Percentiles rank a stretch among this genome's conserved stretches.
Conservation (phyloP, 805 yeast genomes). For the Barnettozyma sp. region DNA sequence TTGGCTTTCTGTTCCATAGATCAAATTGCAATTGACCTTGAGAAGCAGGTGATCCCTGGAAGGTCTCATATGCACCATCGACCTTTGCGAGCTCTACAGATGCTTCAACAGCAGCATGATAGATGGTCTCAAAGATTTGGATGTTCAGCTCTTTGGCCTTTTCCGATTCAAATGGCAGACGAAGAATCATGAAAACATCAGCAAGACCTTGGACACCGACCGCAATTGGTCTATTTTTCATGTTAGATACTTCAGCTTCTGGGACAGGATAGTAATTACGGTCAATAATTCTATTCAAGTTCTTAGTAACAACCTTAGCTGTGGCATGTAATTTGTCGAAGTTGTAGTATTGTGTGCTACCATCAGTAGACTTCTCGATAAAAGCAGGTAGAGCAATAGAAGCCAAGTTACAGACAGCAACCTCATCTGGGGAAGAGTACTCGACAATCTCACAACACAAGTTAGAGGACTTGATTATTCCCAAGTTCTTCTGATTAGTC, state of each 20-base stretch:
- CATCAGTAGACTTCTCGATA: conserved; percentile 42
- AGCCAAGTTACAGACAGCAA: conserved; percentile 93
- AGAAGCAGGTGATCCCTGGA: conserved; percentile 85
- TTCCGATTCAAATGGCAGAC: conserved; percentile 79
- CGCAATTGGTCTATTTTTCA: conserved; percentile 89
- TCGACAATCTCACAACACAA: conserved; percentile 93
- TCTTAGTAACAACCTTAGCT: conserved; percentile 69
- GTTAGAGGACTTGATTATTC: conserved; percentile 88
- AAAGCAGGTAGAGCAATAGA: conserved; percentile 84
- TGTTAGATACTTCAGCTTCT: conserved; percentile 68
- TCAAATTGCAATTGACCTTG: conserved; percentile 81
- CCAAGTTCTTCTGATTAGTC: conserved; percentile 87
- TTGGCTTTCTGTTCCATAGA: conserved; percentile 73
- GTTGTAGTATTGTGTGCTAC: conserved; percentile 48
- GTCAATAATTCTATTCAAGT: conserved; percentile 80
- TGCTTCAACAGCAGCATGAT: conserved; percentile 87
- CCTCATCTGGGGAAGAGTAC: conserved; percentile 85
- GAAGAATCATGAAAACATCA: conserved; percentile 72
- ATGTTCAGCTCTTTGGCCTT: conserved; percentile 71
- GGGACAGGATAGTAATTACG: conserved; percentile 77
- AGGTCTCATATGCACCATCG: conserved; percentile 66
- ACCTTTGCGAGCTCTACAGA: conserved; percentile 72
- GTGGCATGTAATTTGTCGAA: conserved; percentile 70
- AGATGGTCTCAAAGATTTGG: conserved; percentile 91
- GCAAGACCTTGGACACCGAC: conserved; percentile 98